phyloP scores from a whole-genome alignment of 306 rosid genomes.

The Ormosia emarginata region DNA sequence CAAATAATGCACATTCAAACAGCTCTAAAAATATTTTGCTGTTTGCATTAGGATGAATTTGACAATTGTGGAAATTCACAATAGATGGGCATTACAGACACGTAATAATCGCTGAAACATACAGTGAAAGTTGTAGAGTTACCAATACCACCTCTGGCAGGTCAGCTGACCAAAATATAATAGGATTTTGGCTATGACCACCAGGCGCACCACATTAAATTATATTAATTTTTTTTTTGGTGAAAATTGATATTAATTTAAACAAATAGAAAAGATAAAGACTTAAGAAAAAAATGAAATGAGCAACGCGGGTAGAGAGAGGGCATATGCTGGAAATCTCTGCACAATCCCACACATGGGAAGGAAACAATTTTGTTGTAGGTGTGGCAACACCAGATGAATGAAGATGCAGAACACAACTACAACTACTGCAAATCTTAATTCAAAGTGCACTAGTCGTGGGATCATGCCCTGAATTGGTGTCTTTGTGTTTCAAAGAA shows the following conservation, averaged over 20 bases:
- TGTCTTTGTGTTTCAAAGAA: conserved; percentile 78
- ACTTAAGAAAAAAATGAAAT: conserved; percentile 31
- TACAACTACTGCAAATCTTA: conserved; percentile 42
- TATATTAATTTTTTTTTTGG: conserved; percentile 18
- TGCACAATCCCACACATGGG: conserved; percentile 52
- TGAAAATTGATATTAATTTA: conserved; percentile 19
- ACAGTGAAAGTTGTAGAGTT: conserved; percentile 42
- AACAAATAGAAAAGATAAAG: conserved; percentile 37
- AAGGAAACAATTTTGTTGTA: conserved; percentile 32
- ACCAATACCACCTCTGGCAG: conserved; percentile 74
- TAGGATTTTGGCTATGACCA: conserved; percentile 55
- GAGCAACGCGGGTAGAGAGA: conserved; percentile 49
- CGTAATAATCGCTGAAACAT: conserved; percentile 21
- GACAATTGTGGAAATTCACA: conserved; percentile 29
- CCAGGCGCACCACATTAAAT: conserved; percentile 72
- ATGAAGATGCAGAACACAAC: conserved; percentile 35
- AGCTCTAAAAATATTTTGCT: conserved; percentile 26
- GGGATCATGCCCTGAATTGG: conserved; percentile 66
- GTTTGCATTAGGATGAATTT: conserved; percentile 23
- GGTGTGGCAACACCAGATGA: conserved; percentile 30
- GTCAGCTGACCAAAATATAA: conserved; percentile 50
- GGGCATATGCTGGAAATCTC: conserved; percentile 42
- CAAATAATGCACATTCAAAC: conserved; percentile 38
- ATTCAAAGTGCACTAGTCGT: conserved; percentile 61
- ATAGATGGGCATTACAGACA: conserved; percentile 30